These are phyloP conservation scores for Sphenostylis stenocarpa DNA, from an alignment of 306 rosid species.

Conservation along the genomic window DNA sequence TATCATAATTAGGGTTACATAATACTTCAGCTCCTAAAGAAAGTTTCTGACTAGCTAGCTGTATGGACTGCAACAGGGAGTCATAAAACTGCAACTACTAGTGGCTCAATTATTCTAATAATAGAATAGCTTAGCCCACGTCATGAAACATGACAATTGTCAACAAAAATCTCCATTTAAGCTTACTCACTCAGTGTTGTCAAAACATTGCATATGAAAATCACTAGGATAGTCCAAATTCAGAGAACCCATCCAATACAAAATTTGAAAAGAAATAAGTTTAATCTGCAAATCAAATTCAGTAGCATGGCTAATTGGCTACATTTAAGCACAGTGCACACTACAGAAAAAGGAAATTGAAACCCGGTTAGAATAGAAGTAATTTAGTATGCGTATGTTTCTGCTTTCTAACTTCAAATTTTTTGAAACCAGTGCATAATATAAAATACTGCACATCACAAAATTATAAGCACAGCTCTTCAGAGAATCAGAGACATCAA, in stretches of 20 bases:
- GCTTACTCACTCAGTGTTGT: not conserved
- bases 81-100: conserved; percentile 11
- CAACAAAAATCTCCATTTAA: not conserved
- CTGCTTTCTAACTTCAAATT: not conserved
- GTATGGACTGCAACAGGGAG: conserved; percentile 5
- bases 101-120: conserved; percentile 2
- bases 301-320: not conserved
- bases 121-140: not conserved
- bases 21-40: not conserved
- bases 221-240: conserved; percentile 10
- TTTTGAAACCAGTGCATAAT: not conserved
- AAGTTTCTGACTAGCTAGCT: not conserved
- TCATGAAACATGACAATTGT: not conserved
- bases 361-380: not conserved
- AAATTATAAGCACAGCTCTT: conserved; percentile 1
- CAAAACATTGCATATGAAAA: conserved; percentile 3
- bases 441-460: not conserved
- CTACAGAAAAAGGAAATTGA: conserved; percentile 13
- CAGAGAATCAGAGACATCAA: conserved; percentile 1
- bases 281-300: conserved; percentile 1
- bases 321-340: not conserved
- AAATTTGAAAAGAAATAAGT: not conserved
- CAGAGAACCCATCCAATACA: conserved; percentile 5
- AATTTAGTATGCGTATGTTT: not conserved
- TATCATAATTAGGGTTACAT: not conserved